Evolutionary conservation across 768 basidiomycete genomes (phyloP).

Genomic region (Lactarius deliciosus): DNA sequence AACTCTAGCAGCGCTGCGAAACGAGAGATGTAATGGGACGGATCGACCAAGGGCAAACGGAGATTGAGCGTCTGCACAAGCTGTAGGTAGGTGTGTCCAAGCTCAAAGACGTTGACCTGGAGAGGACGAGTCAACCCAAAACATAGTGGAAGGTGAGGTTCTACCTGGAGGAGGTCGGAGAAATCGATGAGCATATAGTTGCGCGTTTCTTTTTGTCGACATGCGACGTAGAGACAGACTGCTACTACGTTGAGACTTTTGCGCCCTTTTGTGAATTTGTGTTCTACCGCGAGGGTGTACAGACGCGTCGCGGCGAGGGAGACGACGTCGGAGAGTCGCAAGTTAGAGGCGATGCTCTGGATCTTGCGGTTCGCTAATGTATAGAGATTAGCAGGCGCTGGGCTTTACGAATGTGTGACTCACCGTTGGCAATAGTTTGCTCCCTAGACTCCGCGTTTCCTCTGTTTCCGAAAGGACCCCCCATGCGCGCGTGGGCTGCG

Average conservation of each 20-base stretch:
- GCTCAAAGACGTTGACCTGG: conserved; percentile 96
- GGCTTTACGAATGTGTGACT: conserved; percentile 30
- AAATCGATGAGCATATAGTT: conserved; percentile 99
- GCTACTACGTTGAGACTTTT: conserved; percentile 92
- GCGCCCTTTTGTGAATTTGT: conserved; percentile 92
- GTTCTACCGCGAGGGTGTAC: conserved; percentile 91
- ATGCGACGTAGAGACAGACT: conserved; percentile 93
- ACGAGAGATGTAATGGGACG: conserved; percentile 93
- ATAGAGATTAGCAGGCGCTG: not conserved
- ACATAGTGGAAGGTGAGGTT: conserved; percentile 14
- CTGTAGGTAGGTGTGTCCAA: conserved; percentile 94
- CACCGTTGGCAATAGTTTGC: conserved; percentile 89
- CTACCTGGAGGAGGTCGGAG: conserved; percentile 88
- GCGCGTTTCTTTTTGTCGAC: conserved; percentile 84
- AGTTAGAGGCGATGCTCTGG: conserved; percentile 72
- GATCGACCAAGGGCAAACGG: conserved; percentile 86
- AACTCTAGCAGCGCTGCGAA: conserved; percentile 95
- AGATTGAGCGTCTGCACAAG: conserved; percentile 86
- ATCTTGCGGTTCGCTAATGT: conserved; percentile 78
- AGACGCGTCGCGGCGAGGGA: conserved; percentile 78
- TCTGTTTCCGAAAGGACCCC: conserved; percentile 77
- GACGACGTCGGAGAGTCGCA: conserved; percentile 78
- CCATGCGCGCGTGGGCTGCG: conserved; percentile 78
- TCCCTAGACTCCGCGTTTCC: conserved; percentile 82
- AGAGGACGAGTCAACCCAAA: conserved; percentile 1